Evolutionary conservation across 441 rosid genomes (phyloP), one percentile per base, ranked within the genome.

Genomic region (Jatropha podagrica): DNA sequence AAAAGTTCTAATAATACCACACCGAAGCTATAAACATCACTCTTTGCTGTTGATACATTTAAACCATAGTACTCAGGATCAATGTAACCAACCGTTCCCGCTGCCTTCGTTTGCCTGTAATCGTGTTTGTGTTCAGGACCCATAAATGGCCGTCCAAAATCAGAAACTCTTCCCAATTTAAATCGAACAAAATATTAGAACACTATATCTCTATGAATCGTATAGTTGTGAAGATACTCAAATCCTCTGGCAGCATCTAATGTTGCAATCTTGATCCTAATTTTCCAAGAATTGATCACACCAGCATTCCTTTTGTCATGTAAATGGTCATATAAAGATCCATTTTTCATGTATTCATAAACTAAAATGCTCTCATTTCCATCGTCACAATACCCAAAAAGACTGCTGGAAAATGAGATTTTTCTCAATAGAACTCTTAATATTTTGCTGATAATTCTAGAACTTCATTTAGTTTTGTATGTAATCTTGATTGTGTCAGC

Each of bases 201-300:
- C 97, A 94, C 83, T 91, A 94, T 90, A 72, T 90, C 95, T 41
- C 98, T 78, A 38, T 94, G 98, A 59, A 94, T 92, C 0, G 97
- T 97, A 48, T 92, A 92, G 56, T 84, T 88, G 81, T 94, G 98
- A 74, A 94, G 92, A 81, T 94, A 92, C 69, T 94, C 95, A 44
- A 94, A 87, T 66, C 98, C 98, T 76, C 95, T 85, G 6, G 97
- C 90, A 1, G 98, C 97, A 42, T 91, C 97, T 65, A 94, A 80
- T 0, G 94, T 0, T 23, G 23, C 94, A 37, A 94, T 86, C 79
- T 82, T 89, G 83, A 94, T 88, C 85, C 98, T 84, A 78, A 83
- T 80, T 81, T 89, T 90, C 98, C 98, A 94, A 1, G 97, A 89
- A 76, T 89, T 88, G 38, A 91, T 64, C 61, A 84, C 41, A 48